phyloP scores from a whole-genome alignment of 2,329 filamentous ascomycete species.

The Colletotrichum liaoningense region DNA sequence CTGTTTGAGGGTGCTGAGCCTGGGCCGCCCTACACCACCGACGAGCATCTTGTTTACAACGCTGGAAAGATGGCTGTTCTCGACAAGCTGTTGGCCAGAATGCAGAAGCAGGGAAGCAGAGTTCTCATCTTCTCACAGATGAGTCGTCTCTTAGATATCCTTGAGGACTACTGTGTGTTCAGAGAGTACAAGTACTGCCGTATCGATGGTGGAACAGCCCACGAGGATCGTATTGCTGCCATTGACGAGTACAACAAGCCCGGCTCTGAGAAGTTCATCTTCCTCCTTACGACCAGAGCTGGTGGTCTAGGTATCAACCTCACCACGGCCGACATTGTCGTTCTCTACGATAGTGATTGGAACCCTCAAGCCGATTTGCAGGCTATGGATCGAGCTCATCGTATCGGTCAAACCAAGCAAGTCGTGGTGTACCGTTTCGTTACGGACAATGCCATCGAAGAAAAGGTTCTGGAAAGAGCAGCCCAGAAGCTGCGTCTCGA shows the following conservation, averaged over 20 bases:
- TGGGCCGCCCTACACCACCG: slow-evolving; percentile 96
- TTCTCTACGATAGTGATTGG: slow-evolving; percentile 98
- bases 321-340: slow-evolving; percentile 93
- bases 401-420: slow-evolving; percentile 98
- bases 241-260: slow-evolving; percentile 99
- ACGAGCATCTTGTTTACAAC: slow-evolving; percentile 94
- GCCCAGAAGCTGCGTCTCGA: slow-evolving; percentile 97
- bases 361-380: slow-evolving; percentile 98
- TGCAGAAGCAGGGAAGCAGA: slow-evolving; percentile 88
- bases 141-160: slow-evolving; percentile 95
- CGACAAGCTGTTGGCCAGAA: slow-evolving; percentile 86
- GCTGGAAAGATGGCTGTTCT: slow-evolving; percentile 98
- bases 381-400: slow-evolving; percentile 98
- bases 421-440: slow-evolving; percentile 97
- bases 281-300: slow-evolving; percentile 93
- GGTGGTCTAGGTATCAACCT: slow-evolving; percentile 97
- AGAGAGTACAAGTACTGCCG: slow-evolving; percentile 95
- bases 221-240: slow-evolving; percentile 96
- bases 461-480: slow-evolving; percentile 96
- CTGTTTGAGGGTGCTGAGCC: slow-evolving; percentile 98
- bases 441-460: slow-evolving; percentile 97
- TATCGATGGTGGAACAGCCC: slow-evolving; percentile 95
- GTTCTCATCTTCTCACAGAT: slow-evolving; percentile 99
- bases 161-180: slow-evolving; percentile 99
- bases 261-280: slow-evolving; percentile 95